Base-by-base conservation (phyloP, 176 grass and related monocot species). In the Triticum dicoccoides region DNA sequence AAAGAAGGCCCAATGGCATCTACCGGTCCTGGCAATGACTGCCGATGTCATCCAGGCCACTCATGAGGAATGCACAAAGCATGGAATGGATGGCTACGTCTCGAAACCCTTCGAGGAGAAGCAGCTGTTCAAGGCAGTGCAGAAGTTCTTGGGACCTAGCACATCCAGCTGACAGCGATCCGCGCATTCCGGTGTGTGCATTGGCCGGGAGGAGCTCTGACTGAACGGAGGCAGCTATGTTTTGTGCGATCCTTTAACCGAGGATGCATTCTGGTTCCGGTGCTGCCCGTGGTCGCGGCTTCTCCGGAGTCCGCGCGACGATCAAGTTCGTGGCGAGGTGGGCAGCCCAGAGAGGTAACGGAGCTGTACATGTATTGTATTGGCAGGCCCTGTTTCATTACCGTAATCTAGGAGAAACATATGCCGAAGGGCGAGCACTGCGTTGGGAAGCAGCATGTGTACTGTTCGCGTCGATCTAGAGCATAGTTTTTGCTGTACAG, bases 41-140 rank as follows among this genome's bases (percentile, higher is more conserved):
- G 97, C 97, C 0, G 97, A 99, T 80, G 97, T 99, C 49, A 94
- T 99, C 79, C 97, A 99, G 80, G 92, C 94, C 37, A 99, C 97
- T 34, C 78, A 90, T 4, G 97, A 99, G 71, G 89, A 99, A 76
- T 99, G 97, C 89, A 87, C 85, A 17, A 99, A 93, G 83, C 83
- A 66, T 8, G 97, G 94, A 9, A 96, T 99, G 97, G 97, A 99
- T 77, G 97, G 94, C 18, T 97, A 99, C 23, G 97, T 99, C 69
- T 94, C 97, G 4, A 99, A 99, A 82, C 97, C 97, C 59, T 99
- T 99, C 0, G 94, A 99, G 76, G 97, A 94, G 93, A 91, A 90
- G 42, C 97, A 94, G 87, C 90, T 99, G 42, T 97, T 90, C 79
- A 61, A 91, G 65, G 97, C 94, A 10, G 87, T 99, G 11, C 83